A percentile compares a stretch with the other conserved stretches of the same genome.
These are phyloP conservation scores for Chaetomium cochliodes DNA, from an alignment of 495 filamentous ascomycete genomes.

Conservation along the genomic window DNA sequence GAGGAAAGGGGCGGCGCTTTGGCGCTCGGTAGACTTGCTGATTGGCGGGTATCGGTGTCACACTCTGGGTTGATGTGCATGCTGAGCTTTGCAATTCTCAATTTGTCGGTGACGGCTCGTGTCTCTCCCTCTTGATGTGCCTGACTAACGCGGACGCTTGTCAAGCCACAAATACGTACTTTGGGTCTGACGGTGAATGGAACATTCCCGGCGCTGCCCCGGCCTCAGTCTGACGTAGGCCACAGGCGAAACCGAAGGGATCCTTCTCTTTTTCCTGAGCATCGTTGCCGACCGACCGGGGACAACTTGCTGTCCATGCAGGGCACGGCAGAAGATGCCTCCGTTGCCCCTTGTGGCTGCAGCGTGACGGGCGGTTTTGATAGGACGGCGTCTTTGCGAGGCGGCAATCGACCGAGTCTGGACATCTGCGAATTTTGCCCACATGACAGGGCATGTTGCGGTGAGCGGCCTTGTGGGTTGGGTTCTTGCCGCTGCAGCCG, in stretches of 20 bases:
- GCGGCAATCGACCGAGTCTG: slow-evolving; percentile 11
- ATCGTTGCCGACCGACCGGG: not conserved
- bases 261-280: not conserved
- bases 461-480: not conserved
- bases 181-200: not conserved
- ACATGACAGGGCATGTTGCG: slow-evolving; percentile 21
- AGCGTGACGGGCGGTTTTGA: slow-evolving; percentile 11
- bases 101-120: not conserved
- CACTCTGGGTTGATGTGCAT: not conserved
- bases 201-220: not conserved
- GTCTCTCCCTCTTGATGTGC: slow-evolving; percentile 10
- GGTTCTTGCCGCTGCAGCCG: slow-evolving; percentile 14
- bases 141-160: slow-evolving; percentile 22
- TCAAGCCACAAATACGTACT: not conserved
- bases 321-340: slow-evolving; percentile 4
- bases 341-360: slow-evolving; percentile 16
- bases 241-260: no score
- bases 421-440: slow-evolving; percentile 6
- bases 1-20: not conserved
- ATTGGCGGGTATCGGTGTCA: not conserved
- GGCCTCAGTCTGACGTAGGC: no score
- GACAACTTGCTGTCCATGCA: not conserved
- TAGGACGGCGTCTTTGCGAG: slow-evolving; percentile 1
- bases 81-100: not conserved
- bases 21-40: not conserved